Base-by-base conservation (phyloP, 345 rosid species). In the Citrus mangshanensis region DNA sequence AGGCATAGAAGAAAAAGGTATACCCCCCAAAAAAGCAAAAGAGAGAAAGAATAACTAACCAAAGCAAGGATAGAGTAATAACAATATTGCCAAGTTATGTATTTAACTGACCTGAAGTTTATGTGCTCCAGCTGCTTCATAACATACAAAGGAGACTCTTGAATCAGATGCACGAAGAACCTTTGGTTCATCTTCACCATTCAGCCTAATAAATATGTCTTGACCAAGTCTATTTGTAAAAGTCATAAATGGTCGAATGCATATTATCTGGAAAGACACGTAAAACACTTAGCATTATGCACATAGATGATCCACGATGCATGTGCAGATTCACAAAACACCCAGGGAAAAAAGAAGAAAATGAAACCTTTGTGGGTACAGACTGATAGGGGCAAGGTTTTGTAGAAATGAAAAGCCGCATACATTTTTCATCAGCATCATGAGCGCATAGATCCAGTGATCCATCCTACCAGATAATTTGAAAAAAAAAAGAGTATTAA, bases 191-290 rank as follows among this genome's bases (percentile, higher is more conserved):
- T 96, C 99, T 71, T 83, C 87, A 85, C 85, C 83, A 88, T 87
- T 91, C 79, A 91, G 80, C 84, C 89, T 91, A 74, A 96, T 79
- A 81, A 74, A 88, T 42, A 96, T 81, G 79, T 94, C 90, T 85
- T 86, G 91, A 79, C 99, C 99, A 35, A 93, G 85, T 83, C 97
- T 94, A 73, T 96, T 96, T 56, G 99, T 94, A 81, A 94, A 94
- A 68, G 97, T 96, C 89, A 94, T 89, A 87, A 90, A 93, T 72
- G 99, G 99, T 37, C 98, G 92, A 79, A 96, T 81, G 66, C 91
- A 90, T 83, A 96, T 90, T 60, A 94, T 93, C 99, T 96, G 82
- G 51, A 60, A 80, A 78, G 40, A 65, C 51, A 40, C 58, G 28
- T 79, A 58, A 79, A 81, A 73, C 46, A 78, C 51, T 59, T 72